Evolutionary conservation across 169 alveolate genomes (phyloP), one percentile per base, ranked within the genome.

Genomic region (Neospora caninum): DNA sequence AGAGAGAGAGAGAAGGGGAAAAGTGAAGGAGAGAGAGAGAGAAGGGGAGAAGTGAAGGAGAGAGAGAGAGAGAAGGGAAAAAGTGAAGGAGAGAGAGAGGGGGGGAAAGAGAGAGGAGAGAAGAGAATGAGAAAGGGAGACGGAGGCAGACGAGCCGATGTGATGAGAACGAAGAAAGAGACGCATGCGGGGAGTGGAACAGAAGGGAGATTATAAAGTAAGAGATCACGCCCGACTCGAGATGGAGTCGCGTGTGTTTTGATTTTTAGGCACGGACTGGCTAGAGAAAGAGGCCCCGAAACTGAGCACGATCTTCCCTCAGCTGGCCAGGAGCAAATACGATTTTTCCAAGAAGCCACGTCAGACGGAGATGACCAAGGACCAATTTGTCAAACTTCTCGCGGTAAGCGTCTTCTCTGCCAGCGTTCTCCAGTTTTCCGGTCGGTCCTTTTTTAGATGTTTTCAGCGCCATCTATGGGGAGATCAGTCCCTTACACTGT

Each of bases 191-290:
- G 13, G 58, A 4, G 13, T 7, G 58, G 58, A 13, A 49, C 4
- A 49, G 58, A 49, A 49, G 58, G 58, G 22, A 49, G 58, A 49
- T 4, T 7, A 13, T 7, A 49, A 4, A 13, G 58, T 49, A 13
- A 49, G 58, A 49, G 58, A 49, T 49, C 13, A 7, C 22, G 13
- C 58, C 58, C 13, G 58, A 4, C 58, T 7, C 22, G 22, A 22
- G 7, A 16, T 64, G 4, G 73, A 7, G 73, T 10, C 7, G n/a
- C 13, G 73, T 29, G 73, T 18, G 53, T 22, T 58, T 39, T 43
- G 92, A 13, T 39, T 54, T 36, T 91, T 84, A 86, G 95, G 92
- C 53, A 34, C 88, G 9, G 91, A 45, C 39, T 92, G 92, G 93
- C 95, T 92, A 54, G 84, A 78, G 95, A 39, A 39, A 9, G 64